A percentile compares a stretch with the other conserved stretches of the same genome.
Evolutionary conservation across 179 eudicot genomes (phyloP).

Genomic region (Camellia oleifera): DNA sequence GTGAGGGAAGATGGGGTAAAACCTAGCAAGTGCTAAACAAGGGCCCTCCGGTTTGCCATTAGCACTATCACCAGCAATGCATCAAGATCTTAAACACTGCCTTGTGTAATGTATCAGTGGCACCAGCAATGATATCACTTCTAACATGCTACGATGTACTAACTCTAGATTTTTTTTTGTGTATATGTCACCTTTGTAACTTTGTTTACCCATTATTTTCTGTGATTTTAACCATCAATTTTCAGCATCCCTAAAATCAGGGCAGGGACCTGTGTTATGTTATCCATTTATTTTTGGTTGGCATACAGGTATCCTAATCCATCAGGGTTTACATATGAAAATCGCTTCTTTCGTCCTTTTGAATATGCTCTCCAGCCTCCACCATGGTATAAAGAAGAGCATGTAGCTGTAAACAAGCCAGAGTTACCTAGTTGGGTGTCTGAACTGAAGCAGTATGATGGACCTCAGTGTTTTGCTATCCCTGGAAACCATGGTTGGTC

Average conservation of each 20-base stretch:
- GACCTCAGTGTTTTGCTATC: constrained; percentile 94
- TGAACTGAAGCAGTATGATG: constrained; percentile 70
- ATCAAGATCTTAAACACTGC: not conserved
- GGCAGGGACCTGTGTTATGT: not conserved
- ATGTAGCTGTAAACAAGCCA: constrained; percentile 91
- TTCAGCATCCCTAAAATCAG: not conserved
- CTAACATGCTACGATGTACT: not conserved
- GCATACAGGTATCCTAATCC: constrained; percentile 89
- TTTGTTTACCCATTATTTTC: not conserved
- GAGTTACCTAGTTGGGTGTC: constrained; percentile 85
- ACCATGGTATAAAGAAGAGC: constrained; percentile 78
- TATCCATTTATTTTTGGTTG: constrained; percentile 12
- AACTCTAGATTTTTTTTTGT: not conserved
- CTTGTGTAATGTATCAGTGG: not conserved
- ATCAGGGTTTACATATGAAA: constrained; percentile 80
- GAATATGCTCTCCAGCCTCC: constrained; percentile 97
- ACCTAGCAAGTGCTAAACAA: not conserved
- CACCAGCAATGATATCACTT: not conserved
- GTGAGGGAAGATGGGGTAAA: not conserved
- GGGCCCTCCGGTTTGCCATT: not conserved
- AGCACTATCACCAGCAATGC: not conserved
- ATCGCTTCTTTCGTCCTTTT: constrained; percentile 85
- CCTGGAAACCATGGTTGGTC: constrained; percentile 98
- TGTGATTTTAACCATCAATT: not conserved
- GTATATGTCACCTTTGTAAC: not conserved